phyloP scores from a whole-genome alignment of 1,284 basidiomycete species.

The Heterobasidion irregulare region DNA sequence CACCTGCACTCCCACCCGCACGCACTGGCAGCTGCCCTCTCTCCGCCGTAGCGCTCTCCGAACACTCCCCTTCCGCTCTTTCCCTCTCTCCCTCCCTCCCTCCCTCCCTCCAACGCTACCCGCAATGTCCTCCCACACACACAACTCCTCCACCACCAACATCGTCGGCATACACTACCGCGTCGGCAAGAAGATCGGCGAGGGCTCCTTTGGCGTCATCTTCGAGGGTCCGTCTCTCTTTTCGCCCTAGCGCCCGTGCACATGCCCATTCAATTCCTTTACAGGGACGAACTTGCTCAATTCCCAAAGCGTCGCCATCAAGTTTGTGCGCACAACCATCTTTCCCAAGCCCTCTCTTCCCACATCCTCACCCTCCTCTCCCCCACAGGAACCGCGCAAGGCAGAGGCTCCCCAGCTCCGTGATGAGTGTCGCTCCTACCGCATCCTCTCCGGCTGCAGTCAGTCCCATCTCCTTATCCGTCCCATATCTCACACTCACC shows the following conservation, averaged over 20 bases:
- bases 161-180: constrained; percentile 80
- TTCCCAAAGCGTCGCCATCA: constrained; percentile 94
- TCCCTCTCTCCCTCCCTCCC: constrained; percentile 6
- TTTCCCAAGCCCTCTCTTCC: constrained; percentile 1
- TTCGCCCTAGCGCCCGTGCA: constrained; percentile 1
- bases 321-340: constrained; percentile 68
- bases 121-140: constrained; percentile 25
- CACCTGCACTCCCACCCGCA: too few species aligned
- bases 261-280: constrained; percentile 6
- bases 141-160: constrained; percentile 44
- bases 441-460: constrained; percentile 90
- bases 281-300: constrained; percentile 90
- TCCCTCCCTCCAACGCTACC: constrained; percentile 6
- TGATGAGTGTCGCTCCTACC: constrained; percentile 96
- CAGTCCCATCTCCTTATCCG: constrained; percentile 27
- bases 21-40: too few species aligned
- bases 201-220: constrained; percentile 94
- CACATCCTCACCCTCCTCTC: constrained; percentile 10
- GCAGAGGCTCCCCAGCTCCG: constrained; percentile 93
- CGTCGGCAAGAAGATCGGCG: constrained; percentile 78
- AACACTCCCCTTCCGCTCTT: constrained; percentile 5
- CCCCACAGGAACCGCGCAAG: constrained; percentile 81
- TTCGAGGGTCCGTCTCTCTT: constrained; percentile 67
- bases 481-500: not conserved
- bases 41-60: too few species aligned